Evolutionary conservation across 2,329 filamentous ascomycete genomes (phyloP).

Genomic region (Trichoderma gracile): DNA sequence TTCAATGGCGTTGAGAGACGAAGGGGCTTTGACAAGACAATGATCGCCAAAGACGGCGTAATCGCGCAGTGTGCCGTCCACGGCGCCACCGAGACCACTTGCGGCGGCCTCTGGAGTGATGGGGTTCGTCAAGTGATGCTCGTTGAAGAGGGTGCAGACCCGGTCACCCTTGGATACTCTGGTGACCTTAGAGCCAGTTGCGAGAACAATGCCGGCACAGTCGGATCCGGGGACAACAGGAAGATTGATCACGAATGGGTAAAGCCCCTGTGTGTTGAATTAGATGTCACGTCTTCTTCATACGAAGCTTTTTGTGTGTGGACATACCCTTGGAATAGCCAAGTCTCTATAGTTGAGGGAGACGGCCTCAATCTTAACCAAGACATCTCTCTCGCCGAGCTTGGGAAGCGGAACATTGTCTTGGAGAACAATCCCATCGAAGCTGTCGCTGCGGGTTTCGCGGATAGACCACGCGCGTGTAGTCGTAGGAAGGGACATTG

Average conservation of each 20-base stretch:
- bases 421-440: not conserved
- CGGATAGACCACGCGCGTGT: constrained; percentile 9
- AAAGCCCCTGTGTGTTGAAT: constrained; percentile 2
- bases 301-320: not conserved
- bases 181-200: constrained; percentile 49
- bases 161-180: constrained; percentile 54
- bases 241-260: constrained; percentile 31
- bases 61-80: constrained; percentile 38
- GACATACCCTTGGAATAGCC: constrained; percentile 12
- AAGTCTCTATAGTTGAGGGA: constrained; percentile 34
- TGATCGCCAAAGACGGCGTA: constrained; percentile 45
- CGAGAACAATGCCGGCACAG: constrained; percentile 53
- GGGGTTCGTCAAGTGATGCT: constrained; percentile 31
- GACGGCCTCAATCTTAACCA: constrained; percentile 32
- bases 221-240: constrained; percentile 45
- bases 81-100: constrained; percentile 31
- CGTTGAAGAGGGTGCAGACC: constrained; percentile 42
- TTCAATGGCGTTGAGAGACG: constrained; percentile 48
- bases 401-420: not conserved
- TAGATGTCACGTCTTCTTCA: not conserved
- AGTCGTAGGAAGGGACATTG: constrained; percentile 15
- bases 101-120: constrained; percentile 36
- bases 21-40: constrained; percentile 61
- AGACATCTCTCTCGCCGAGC: constrained; percentile 9
- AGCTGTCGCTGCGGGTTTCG: not conserved